Evolutionary conservation across 148 eudicot genomes (phyloP).

Genomic region (Dianthus caryophyllus): DNA sequence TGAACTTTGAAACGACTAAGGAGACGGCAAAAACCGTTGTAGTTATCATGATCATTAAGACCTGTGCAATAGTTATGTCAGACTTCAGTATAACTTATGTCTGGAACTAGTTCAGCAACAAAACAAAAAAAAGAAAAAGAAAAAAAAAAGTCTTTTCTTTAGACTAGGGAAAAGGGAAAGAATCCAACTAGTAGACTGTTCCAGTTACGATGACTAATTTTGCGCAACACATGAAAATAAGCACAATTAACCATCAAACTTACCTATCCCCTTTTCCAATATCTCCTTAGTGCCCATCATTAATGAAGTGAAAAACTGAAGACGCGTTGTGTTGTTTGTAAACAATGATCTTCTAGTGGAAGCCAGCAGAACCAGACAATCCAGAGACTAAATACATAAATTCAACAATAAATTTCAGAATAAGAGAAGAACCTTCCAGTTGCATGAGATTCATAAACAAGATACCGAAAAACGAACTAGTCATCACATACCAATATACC

Average conservation of each 20-base stretch:
- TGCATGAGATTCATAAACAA: background rate
- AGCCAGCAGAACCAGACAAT: constrained; percentile 80
- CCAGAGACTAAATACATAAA: constrained; percentile 58
- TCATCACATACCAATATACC: background rate
- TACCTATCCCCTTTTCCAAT: constrained; percentile 82
- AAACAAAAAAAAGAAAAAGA: too few relatives aligned
- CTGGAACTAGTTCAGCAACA: background rate
- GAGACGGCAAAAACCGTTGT: constrained; percentile 93
- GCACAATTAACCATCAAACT: constrained; percentile 13
- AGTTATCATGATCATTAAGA: constrained; percentile 91
- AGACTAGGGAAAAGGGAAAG: background rate
- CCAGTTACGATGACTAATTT: background rate
- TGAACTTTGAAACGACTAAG: constrained; percentile 81
- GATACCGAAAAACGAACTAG: background rate
- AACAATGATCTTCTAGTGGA: constrained; percentile 74
- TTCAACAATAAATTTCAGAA: constrained; percentile 6
- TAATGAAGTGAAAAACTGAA: constrained; percentile 58
- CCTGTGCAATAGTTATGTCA: constrained; percentile 37
- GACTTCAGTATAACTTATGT: constrained; percentile 9
- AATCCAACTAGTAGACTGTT: constrained; percentile 1
- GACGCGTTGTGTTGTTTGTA: constrained; percentile 54
- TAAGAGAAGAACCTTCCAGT: background rate
- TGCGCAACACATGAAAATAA: background rate
- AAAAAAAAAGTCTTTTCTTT: background rate
- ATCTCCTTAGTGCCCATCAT: constrained; percentile 82